A percentile compares a stretch with the other conserved stretches of the same genome.
Evolutionary conservation across 2,329 filamentous ascomycete species (phyloP).

Genomic region (Leptographium wingfieldii): DNA sequence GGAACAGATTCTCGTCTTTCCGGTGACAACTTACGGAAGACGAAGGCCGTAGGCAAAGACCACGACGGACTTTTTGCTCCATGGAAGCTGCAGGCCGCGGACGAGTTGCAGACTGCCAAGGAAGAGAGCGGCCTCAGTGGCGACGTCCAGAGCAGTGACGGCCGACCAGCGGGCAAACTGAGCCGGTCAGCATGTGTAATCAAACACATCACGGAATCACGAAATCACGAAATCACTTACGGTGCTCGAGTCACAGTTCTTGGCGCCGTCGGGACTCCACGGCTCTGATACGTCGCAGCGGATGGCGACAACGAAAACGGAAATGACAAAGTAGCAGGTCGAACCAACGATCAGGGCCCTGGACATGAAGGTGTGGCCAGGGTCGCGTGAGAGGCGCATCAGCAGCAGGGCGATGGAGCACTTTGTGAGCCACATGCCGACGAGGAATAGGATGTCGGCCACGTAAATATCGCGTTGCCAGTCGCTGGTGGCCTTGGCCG

Average conservation of each 20-base stretch:
- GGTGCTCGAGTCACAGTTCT: slow-evolving; percentile 16
- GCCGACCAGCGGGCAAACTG: slow-evolving; percentile 26
- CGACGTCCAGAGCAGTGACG: slow-evolving; percentile 25
- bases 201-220: neutral
- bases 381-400: slow-evolving; percentile 29
- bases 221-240: slow-evolving; percentile 15
- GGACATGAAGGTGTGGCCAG: slow-evolving; percentile 23
- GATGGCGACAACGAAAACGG: slow-evolving; percentile 25
- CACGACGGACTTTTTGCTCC: slow-evolving; percentile 24
- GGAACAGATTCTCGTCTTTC: slow-evolving; percentile 6
- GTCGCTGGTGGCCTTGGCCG: slow-evolving; percentile 14
- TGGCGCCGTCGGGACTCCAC: slow-evolving; percentile 20
- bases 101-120: slow-evolving; percentile 24
- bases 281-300: slow-evolving; percentile 25
- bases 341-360: slow-evolving; percentile 22
- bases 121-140: slow-evolving; percentile 25
- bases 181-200: neutral
- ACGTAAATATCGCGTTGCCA: slow-evolving; percentile 22
- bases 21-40: neutral
- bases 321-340: slow-evolving; percentile 24
- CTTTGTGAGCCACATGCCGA: slow-evolving; percentile 29
- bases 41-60: slow-evolving; percentile 28
- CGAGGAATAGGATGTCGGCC: slow-evolving; percentile 29
- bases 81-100: slow-evolving; percentile 23
- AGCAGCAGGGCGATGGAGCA: slow-evolving; percentile 28